These are phyloP conservation scores for Aegilops sharonensis DNA, from an alignment of 176 grass and related monocot genomes.

Conservation along the genomic window DNA sequence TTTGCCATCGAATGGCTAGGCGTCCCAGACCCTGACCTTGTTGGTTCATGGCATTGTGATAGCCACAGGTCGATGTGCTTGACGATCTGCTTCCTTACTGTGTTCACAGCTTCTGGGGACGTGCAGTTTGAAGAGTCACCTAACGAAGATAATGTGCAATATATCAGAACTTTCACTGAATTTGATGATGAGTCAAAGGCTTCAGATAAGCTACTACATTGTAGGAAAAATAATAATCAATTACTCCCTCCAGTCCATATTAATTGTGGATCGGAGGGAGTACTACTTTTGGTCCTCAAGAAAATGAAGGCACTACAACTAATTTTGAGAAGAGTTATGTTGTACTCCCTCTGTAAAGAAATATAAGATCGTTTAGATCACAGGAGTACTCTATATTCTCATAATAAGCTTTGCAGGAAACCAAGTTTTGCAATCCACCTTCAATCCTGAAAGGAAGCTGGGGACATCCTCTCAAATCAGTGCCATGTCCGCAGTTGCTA, in stretches of 20 bases:
- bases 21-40: conserved; percentile 20
- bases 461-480: conserved; percentile 92
- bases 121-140: conserved; percentile 77
- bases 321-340: not conserved
- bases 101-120: conserved; percentile 60
- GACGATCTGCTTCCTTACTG: conserved; percentile 64
- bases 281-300: not conserved
- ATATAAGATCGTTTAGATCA: no score
- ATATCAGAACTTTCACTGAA: conserved; percentile 22
- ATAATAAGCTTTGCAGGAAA: not conserved
- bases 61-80: conserved; percentile 80
- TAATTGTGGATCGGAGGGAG: no score
- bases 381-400: not conserved
- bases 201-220: not conserved
- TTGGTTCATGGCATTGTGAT: conserved; percentile 60
- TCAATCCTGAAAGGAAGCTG: conserved; percentile 69
- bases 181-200: not conserved
- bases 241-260: not conserved
- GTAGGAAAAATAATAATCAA: not conserved
- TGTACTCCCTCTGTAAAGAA: not conserved
- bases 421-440: conserved; percentile 45
- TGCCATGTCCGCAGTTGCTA: conserved; percentile 89
- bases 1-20: not conserved
- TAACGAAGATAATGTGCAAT: conserved; percentile 26
- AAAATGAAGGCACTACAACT: not conserved